These are phyloP conservation scores for Teratosphaeria epicoccoides DNA, from an alignment of 2,329 filamentous ascomycete genomes.

Conservation along the genomic window DNA sequence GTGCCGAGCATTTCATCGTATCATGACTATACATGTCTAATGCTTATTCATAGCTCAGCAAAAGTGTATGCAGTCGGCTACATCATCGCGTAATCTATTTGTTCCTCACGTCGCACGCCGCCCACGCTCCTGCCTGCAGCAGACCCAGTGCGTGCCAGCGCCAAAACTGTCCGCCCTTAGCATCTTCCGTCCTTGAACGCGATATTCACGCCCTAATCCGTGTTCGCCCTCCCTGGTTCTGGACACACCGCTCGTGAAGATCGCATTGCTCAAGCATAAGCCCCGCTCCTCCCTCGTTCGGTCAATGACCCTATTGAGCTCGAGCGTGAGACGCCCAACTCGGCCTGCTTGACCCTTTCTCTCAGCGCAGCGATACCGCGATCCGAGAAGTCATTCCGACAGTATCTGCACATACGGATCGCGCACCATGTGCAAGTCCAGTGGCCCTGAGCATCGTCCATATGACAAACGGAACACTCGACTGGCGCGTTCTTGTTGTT, in stretches of 20 bases:
- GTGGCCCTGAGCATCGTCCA: conserved; percentile 21
- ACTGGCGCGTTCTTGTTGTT: conserved; percentile 24
- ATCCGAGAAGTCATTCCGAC: conserved; percentile 7
- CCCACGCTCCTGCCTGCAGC: background rate
- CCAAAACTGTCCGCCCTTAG: too few species aligned
- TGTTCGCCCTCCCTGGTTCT: too few species aligned
- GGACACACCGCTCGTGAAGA: too few species aligned
- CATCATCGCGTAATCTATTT: background rate
- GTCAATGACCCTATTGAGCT: background rate
- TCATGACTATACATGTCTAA: background rate
- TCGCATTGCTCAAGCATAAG: background rate
- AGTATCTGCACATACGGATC: conserved; percentile 22
- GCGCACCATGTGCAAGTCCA: conserved; percentile 25
- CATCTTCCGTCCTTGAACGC: background rate
- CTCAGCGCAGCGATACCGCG: background rate
- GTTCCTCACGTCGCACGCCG: background rate
- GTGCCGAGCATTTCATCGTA: background rate
- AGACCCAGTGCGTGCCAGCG: background rate
- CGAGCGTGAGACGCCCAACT: background rate
- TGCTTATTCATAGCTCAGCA: background rate
- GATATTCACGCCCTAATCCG: too few species aligned
- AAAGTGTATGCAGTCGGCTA: background rate
- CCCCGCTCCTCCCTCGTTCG: background rate
- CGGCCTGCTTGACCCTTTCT: background rate
- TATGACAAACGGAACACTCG: conserved; percentile 26